Percentiles rank a stretch among this genome's conserved stretches.
phyloP scores from a whole-genome alignment of 2,329 filamentous ascomycete genomes.

The Trichoderma sp. region DNA sequence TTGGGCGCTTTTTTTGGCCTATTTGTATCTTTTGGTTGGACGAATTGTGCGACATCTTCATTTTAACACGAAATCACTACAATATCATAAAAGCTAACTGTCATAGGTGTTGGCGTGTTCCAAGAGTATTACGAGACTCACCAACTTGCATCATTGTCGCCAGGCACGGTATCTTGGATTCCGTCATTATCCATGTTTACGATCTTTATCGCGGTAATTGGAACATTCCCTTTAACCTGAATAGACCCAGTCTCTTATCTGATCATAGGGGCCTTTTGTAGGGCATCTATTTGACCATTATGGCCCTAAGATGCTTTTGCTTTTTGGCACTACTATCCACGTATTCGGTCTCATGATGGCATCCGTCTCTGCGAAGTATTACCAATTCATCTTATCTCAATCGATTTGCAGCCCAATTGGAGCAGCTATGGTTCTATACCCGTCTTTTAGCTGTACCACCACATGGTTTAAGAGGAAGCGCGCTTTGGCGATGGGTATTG shows the following conservation, averaged over 20 bases:
- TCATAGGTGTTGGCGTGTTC: background rate
- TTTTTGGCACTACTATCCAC: background rate
- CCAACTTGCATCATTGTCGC: background rate
- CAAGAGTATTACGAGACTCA: background rate
- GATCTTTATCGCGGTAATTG: background rate
- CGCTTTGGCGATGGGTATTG: background rate
- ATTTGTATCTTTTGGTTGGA: constrained; percentile 4
- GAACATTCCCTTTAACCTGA: background rate
- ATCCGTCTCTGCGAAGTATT: background rate
- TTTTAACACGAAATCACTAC: background rate
- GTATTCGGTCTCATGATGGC: background rate
- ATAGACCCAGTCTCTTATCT: background rate
- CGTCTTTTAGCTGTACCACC: constrained; percentile 3
- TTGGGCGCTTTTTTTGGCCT: background rate
- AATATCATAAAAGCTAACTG: background rate
- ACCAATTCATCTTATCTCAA: background rate
- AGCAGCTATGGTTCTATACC: constrained; percentile 1
- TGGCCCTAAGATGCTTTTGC: background rate
- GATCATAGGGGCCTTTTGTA: background rate
- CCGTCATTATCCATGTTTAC: background rate
- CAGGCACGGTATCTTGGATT: background rate
- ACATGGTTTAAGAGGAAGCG: background rate
- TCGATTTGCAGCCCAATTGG: background rate
- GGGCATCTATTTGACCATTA: background rate
- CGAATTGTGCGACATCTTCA: background rate